These are phyloP conservation scores for Rhizoctonia solani DNA, from an alignment of 1,284 basidiomycete genomes.

Conservation along the genomic window DNA sequence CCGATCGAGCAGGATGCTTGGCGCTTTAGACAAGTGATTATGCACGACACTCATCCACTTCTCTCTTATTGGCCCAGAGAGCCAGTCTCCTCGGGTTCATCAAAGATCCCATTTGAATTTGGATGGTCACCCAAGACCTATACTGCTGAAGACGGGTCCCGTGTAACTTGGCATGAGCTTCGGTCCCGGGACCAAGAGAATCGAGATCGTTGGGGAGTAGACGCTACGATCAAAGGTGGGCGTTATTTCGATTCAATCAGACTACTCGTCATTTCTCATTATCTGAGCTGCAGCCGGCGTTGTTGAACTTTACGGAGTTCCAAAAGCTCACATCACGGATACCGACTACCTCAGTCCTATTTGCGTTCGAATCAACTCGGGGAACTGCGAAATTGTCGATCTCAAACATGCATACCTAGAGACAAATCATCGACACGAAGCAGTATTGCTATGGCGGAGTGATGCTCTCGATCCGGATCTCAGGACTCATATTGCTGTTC, in stretches of 20 bases:
- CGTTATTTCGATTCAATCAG: too few relatives aligned
- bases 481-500: not conserved
- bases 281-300: not conserved
- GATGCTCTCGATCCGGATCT: constrained; percentile 12
- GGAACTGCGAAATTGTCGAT: constrained; percentile 7
- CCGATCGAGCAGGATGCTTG: not conserved
- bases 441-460: constrained; percentile 2
- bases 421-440: not conserved
- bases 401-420: constrained; percentile 5
- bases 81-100: not conserved
- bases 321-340: constrained; percentile 21
- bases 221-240: constrained; percentile 2
- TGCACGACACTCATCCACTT: constrained; percentile 14
- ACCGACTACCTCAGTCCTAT: constrained; percentile 10
- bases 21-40: not conserved
- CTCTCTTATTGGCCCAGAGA: constrained; percentile 3
- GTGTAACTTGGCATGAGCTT: constrained; percentile 4
- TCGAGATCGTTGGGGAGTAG: not conserved
- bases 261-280: not conserved
- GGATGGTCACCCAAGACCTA: constrained; percentile 1
- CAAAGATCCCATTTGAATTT: not conserved
- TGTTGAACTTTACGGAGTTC: not conserved
- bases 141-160: not conserved
- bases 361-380: constrained; percentile 11
- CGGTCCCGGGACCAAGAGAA: not conserved